These are phyloP conservation scores for Sporothrix euskadiensis DNA, from an alignment of 2,329 filamentous ascomycete species.

Conservation along the genomic window DNA sequence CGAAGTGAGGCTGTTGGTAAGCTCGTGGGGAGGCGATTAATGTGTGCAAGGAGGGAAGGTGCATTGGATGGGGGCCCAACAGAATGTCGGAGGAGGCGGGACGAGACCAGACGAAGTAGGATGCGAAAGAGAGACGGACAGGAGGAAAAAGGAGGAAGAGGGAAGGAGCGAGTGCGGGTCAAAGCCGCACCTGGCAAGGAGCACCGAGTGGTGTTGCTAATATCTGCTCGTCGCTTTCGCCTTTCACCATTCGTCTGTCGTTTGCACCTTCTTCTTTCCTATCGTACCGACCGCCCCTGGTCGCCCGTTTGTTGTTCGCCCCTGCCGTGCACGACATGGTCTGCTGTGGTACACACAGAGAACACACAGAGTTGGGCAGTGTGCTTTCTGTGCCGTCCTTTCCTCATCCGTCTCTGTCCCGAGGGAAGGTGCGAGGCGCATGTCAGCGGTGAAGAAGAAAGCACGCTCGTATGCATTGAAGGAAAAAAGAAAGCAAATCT, in stretches of 20 bases:
- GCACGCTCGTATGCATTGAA: not conserved
- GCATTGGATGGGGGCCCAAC: not conserved
- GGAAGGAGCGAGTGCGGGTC: slow-evolving; percentile 6
- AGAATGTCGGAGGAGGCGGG: not conserved
- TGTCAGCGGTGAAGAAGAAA: not conserved
- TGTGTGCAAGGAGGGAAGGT: not conserved
- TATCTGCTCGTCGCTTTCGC: not conserved
- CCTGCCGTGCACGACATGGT: not conserved
- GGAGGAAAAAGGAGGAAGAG: not conserved
- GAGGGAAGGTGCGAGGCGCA: not conserved
- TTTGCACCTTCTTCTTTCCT: not conserved
- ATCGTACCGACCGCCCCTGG: too few species aligned
- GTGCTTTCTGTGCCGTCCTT: not conserved
- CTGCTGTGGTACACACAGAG: not conserved
- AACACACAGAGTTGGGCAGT: not conserved
- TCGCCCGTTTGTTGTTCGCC: not conserved
- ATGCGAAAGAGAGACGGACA: not conserved
- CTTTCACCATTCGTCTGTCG: not conserved
- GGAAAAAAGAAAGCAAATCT: not conserved
- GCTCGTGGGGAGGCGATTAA: not conserved
- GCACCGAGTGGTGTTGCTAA: not conserved
- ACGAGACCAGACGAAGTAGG: not conserved
- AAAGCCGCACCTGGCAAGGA: not conserved
- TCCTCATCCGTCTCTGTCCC: not conserved
- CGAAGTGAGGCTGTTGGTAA: not conserved